Evolutionary conservation across 805 yeast genomes (phyloP), one percentile per base, ranked within the genome.

Genomic region (Candida oleophila): DNA sequence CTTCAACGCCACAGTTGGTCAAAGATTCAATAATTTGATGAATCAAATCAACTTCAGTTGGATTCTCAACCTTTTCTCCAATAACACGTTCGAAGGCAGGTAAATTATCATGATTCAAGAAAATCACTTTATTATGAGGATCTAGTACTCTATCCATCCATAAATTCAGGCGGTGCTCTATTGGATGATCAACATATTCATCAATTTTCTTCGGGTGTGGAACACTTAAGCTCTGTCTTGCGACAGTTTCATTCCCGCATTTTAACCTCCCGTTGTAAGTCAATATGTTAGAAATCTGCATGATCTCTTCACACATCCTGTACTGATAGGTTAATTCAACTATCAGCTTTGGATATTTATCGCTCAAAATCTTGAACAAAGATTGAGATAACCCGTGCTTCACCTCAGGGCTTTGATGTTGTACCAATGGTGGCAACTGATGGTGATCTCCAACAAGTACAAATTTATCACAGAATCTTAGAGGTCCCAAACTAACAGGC

Each of bases 361-460:
- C 90, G 51, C 92, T 83, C 36, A 94, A 72, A 2, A 77, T 69
- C 59, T 81, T 83, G 68, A 94, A 94, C 45, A 95, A 68, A 1
- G 97, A 89, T 34, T 75, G 76, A 33, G 87, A 87, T 8, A 94
- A 66, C 0, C 90, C 91, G 19, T 57, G 48, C 45, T 74, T 74
- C 0, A 97, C 96, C 16, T 76, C 77, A 0, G 83, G 77, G 55
- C 81, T 81, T 0, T 64, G 65, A 44, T 71, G 68, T 21, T 78
- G 74, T 1, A 94, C 90, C 43, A 94, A 70, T 0, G 99, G 99
- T 2, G 97, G 95, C 21, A 94, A 71, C 63, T 94, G 99, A 53
- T 78, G 81, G 62, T 94, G 98, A 61, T 94, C 99, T 8, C 99
- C 99, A n/a, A 94, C 97, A 49, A 94, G 74, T 1, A 94, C 77